Evolutionary conservation across 371 early-diverging fungal species (phyloP).

Genomic region (Mortierella sp.): DNA sequence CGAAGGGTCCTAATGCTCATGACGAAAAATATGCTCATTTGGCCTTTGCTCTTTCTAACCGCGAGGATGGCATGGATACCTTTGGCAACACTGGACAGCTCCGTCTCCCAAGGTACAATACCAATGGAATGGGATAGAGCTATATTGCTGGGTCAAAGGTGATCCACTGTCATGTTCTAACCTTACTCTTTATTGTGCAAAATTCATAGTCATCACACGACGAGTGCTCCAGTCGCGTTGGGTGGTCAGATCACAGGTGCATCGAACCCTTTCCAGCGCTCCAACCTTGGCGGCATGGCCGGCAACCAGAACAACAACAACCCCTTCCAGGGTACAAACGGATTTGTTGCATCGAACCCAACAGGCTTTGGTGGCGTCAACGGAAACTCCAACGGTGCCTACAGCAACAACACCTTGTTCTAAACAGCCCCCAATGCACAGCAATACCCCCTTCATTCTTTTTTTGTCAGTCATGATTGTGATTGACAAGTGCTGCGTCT

Average conservation of each 20-base stretch:
- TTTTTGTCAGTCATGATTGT: background rate
- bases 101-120: constrained; percentile 62
- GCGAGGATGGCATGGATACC: constrained; percentile 67
- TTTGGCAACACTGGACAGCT: constrained; percentile 65
- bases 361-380: constrained; percentile 10
- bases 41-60: constrained; percentile 27
- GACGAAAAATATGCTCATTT: constrained; percentile 43
- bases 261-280: constrained; percentile 44
- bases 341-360: constrained; percentile 14
- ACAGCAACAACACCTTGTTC: constrained; percentile 35
- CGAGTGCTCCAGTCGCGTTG: constrained; percentile 23
- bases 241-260: constrained; percentile 30
- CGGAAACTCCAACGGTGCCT: constrained; percentile 24
- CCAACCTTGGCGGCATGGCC: constrained; percentile 5
- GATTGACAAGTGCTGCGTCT: background rate
- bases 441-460: background rate
- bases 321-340: constrained; percentile 27
- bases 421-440: background rate
- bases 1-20: constrained; percentile 30
- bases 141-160: background rate
- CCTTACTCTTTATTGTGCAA: too few relatives aligned
- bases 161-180: background rate
- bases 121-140: too few relatives aligned
- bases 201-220: constrained; percentile 28
- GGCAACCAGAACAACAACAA: constrained; percentile 21